Conservation (phyloP, 2,329 filamentous ascomycete genomes). For the Colletotrichum falcatum region DNA sequence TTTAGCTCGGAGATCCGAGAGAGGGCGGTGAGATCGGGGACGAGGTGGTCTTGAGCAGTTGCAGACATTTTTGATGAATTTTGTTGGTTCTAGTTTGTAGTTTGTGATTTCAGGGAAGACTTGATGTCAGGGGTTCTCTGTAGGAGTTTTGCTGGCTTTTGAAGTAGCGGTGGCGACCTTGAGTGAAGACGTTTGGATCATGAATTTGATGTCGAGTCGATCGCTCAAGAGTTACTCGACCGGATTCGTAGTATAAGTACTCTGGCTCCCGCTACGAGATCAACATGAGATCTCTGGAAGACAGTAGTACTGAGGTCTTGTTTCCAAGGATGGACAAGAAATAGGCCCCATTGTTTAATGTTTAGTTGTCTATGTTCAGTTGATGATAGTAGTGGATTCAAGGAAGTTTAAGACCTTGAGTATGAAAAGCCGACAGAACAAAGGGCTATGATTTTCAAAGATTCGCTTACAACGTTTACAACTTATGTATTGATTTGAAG, state of each 20-base stretch:
- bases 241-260: neutral
- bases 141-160: neutral
- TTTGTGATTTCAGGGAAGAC: neutral
- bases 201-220: neutral
- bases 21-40: neutral
- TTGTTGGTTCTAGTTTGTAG: neutral
- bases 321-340: neutral
- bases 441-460: neutral
- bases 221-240: neutral
- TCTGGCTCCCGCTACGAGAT: accelerated
- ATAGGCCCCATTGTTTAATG: neutral
- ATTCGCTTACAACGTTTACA: neutral
- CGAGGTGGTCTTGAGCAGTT: neutral
- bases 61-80: neutral
- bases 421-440: neutral
- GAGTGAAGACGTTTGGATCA: neutral
- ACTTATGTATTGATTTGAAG: neutral
- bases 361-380: neutral
- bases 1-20: neutral
- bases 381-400: neutral
- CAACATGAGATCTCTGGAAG: accelerated
- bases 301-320: neutral
- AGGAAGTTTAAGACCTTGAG: neutral
- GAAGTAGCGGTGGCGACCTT: neutral
- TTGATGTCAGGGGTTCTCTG: neutral